Conservation (phyloP, 208 protist species). For the Leishmania gerbilli region DNA sequence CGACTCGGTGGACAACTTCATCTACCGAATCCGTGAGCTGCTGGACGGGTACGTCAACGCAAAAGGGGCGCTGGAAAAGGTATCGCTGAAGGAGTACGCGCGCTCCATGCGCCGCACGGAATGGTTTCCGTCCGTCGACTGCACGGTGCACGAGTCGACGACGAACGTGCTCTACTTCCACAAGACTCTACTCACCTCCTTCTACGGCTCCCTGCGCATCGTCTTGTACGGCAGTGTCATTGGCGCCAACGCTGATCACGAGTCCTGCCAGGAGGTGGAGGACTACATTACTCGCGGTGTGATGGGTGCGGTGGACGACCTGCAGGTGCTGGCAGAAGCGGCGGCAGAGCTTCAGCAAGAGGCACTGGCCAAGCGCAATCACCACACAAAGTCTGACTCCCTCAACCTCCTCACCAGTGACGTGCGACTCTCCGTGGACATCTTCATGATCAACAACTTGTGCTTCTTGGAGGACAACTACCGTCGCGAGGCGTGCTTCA, state of each 20-base stretch:
- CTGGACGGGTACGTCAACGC: constrained; percentile 64
- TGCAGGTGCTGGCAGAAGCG: constrained; percentile 61
- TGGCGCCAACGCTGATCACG: constrained; percentile 40
- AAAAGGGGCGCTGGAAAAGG: constrained; percentile 57
- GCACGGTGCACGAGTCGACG: constrained; percentile 75
- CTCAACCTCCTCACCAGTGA: constrained; percentile 27
- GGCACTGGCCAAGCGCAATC: constrained; percentile 18
- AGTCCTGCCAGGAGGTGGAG: constrained; percentile 59
- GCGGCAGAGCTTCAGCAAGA: constrained; percentile 59
- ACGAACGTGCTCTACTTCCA: constrained; percentile 84
- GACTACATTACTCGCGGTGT: constrained; percentile 68
- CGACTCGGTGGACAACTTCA: constrained; percentile 55
- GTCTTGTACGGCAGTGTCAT: constrained; percentile 61
- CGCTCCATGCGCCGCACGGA: constrained; percentile 47
- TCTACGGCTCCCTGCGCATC: constrained; percentile 79
- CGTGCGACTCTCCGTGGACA: constrained; percentile 41
- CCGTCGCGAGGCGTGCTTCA: constrained; percentile 68
- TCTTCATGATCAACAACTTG: constrained; percentile 87
- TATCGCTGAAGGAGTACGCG: constrained; percentile 47
- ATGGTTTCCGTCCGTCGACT: constrained; percentile 80
- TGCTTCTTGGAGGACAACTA: constrained; percentile 77
- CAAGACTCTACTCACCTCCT: constrained; percentile 74
- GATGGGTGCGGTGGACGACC: constrained; percentile 62
- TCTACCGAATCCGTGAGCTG: constrained; percentile 58
- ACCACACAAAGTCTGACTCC: constrained; percentile 31